Base-by-base conservation (phyloP, 768 basidiomycete species). In the Tulasnella sp. region DNA sequence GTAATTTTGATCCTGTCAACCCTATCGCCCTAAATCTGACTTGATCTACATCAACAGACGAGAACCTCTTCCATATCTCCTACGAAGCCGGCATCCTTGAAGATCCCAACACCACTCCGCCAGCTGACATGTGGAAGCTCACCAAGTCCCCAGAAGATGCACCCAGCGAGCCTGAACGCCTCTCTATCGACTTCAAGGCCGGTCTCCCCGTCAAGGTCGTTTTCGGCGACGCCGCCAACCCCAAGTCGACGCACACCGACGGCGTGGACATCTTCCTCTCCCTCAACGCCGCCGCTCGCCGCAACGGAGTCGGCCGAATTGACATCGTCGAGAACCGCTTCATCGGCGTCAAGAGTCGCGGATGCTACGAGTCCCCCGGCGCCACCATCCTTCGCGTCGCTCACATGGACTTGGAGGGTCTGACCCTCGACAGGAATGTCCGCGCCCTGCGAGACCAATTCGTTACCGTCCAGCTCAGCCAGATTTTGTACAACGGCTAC, bases 291-390 rank as follows among this genome's bases (percentile, higher is more conserved):
- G 88, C 98, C 74, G 97, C 91, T 40, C 86, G 96, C 75, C 93
- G 92, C 79, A 96, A 99, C 81, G 97, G 95, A 76, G 87, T 99
- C 75, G 96, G 97, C 35, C 88, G 97, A 73, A 91, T 98, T 82
- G 97, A 99, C 80, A 98, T 99, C 77, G 97, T 99, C 78, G 96
- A 99, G 84, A 99, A 99, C 84, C 87, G 97, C 69, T 99, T 97
- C 84, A 98, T 98, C 79, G 97, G 97, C 72, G 97, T 99, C 79
- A 99, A 98, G 82, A 94, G 92, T 64, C 92, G 97, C 37, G 97
- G 97, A n/a, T 99, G 97, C 83, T 99, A 99, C 84, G 97, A 99
- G 81, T 90, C 92, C 1, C 97, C 97, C 17, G 97, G 90, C 5
- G 97, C 94, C 29, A 97, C 95, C 66, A 98, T 98, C 82, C 85